Conservation (phyloP, 208 protist species). For the Leishmania martiniquensis region DNA sequence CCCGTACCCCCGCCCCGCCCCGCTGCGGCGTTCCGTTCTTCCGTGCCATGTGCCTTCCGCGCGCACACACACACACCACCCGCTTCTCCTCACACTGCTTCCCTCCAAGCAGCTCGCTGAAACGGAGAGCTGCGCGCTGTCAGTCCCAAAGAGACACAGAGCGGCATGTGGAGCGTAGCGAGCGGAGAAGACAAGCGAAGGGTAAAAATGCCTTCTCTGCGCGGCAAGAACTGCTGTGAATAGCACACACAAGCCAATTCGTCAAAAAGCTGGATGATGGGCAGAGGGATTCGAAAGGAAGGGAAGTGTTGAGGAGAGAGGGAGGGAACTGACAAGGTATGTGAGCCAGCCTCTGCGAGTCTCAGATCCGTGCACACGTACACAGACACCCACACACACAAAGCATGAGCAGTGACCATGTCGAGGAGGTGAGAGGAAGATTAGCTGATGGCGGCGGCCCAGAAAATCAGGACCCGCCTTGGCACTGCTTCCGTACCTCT, state of each 20-base stretch:
- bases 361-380: neutral
- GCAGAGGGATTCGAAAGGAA: neutral
- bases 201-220: neutral
- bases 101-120: no score
- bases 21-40: neutral
- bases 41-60: neutral
- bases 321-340: neutral
- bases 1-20: no score
- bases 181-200: neutral
- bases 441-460: slow-evolving; percentile 40
- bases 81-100: no score
- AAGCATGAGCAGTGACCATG: neutral
- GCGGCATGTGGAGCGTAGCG: neutral
- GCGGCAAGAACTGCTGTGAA: neutral
- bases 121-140: no score
- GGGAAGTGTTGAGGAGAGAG: neutral
- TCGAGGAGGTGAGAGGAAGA: neutral
- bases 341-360: neutral
- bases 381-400: neutral
- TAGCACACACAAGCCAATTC: neutral
- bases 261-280: neutral
- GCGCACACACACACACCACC: neutral
- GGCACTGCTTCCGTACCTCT: neutral
- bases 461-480: slow-evolving; percentile 28
- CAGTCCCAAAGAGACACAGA: neutral